Conservation (phyloP, 495 filamentous ascomycete species). For the Neurospora intermedia region DNA sequence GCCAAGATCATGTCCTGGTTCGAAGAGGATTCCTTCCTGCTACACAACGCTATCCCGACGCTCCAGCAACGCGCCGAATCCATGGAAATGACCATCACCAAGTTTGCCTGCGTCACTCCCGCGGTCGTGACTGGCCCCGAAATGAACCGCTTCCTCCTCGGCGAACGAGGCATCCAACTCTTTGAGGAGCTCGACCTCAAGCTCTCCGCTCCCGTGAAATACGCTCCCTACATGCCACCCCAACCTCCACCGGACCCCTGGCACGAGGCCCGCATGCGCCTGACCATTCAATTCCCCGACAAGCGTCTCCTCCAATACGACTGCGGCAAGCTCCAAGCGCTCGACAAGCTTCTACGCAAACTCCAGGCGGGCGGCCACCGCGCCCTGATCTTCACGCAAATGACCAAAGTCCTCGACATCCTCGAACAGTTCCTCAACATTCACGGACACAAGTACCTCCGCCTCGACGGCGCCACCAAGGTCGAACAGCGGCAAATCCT, state of each 20-base stretch:
- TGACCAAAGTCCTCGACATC: conserved; percentile 98
- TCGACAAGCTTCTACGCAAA: conserved; percentile 76
- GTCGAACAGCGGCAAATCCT: conserved; percentile 91
- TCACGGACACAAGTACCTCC: conserved; percentile 83
- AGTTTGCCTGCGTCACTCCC: conserved; percentile 86
- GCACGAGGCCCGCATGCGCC: conserved; percentile 85
- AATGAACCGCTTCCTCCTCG: conserved; percentile 55
- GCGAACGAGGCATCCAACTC: conserved; percentile 45
- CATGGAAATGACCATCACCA: conserved; percentile 65
- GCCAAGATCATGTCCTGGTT: conserved; percentile 59
- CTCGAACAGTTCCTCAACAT: conserved; percentile 98
- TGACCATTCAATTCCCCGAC: conserved; percentile 95
- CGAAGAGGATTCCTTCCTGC: conserved; percentile 53
- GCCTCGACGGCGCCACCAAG: conserved; percentile 89
- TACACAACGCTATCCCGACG: conserved; percentile 62
- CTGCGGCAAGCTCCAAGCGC: conserved; percentile 89
- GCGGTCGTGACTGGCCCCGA: conserved; percentile 67
- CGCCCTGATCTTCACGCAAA: conserved; percentile 96
- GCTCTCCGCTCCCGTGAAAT: conserved; percentile 33
- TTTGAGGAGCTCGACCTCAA: conserved; percentile 42
- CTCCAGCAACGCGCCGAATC: conserved; percentile 58
- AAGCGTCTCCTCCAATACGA: conserved; percentile 93
- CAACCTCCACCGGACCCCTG: conserved; percentile 60
- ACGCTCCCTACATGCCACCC: conserved; percentile 39
- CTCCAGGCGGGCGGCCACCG: conserved; percentile 86